Evolutionary conservation across 2,329 filamentous ascomycete genomes (phyloP).

Genomic region (Apiospora malaysiana): DNA sequence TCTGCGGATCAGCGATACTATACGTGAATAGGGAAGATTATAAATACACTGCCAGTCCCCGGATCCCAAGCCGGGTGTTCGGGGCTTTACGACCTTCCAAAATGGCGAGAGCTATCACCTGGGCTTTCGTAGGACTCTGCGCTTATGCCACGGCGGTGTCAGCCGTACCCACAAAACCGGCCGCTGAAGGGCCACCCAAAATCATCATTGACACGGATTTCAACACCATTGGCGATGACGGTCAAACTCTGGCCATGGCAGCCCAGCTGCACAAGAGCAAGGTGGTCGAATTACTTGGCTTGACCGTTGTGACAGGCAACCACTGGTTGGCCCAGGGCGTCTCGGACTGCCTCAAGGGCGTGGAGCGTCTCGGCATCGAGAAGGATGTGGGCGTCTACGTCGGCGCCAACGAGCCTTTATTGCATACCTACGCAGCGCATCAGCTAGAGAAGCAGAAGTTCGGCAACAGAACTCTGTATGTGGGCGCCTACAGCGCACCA

Average conservation of each 20-base stretch:
- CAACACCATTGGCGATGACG: slow-evolving; percentile 20
- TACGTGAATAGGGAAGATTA: too few species aligned
- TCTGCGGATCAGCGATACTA: too few species aligned
- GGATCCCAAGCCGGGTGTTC: too few species aligned
- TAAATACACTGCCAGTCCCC: too few species aligned
- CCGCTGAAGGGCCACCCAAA: background rate
- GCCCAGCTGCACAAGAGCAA: slow-evolving; percentile 17
- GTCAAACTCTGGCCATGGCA: slow-evolving; percentile 10
- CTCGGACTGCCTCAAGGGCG: slow-evolving; percentile 11
- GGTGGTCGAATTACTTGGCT: background rate
- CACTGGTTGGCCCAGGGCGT: slow-evolving; percentile 15
- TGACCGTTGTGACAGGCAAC: slow-evolving; percentile 12
- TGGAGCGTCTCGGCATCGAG: slow-evolving; percentile 8
- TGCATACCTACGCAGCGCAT: background rate
- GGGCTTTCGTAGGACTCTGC: background rate
- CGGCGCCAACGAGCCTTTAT: slow-evolving; percentile 8
- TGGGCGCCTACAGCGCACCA: background rate
- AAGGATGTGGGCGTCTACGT: background rate
- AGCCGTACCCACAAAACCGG: background rate
- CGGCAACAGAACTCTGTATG: background rate
- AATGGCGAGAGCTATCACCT: background rate
- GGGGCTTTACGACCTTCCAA: background rate
- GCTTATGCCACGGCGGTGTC: background rate
- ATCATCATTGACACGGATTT: slow-evolving; percentile 15
- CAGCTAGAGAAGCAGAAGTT: slow-evolving; percentile 9